Evolutionary conservation across 805 yeast species (phyloP).

Genomic region (Lachancea dasiensis): DNA sequence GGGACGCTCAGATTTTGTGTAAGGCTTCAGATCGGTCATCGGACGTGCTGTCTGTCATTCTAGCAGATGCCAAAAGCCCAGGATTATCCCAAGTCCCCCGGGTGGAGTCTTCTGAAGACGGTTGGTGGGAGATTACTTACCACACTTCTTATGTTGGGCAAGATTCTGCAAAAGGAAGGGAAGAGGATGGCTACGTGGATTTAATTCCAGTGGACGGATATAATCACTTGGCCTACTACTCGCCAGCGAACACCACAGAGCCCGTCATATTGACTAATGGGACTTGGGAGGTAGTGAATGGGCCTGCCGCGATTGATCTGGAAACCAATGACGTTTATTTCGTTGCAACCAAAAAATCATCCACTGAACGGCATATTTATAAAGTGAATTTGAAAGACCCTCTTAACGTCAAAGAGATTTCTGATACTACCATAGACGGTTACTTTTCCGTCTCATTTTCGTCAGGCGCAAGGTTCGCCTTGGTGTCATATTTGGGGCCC

Average conservation of each 20-base stretch:
- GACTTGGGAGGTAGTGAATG: slow-evolving; percentile 83
- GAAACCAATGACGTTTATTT: slow-evolving; percentile 48
- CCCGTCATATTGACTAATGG: slow-evolving; percentile 67
- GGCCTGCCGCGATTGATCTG: slow-evolving; percentile 57
- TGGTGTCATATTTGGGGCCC: slow-evolving; percentile 75
- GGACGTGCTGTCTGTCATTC: slow-evolving; percentile 52
- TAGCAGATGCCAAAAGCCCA: slow-evolving; percentile 41
- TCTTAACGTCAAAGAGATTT: slow-evolving; percentile 36
- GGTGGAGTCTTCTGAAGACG: slow-evolving; percentile 44
- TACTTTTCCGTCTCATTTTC: slow-evolving; percentile 73
- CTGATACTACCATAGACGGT: slow-evolving; percentile 51
- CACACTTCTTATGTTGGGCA: slow-evolving; percentile 54
- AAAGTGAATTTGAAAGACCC: slow-evolving; percentile 50
- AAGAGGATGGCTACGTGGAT: slow-evolving; percentile 73
- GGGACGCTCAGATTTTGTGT: slow-evolving; percentile 44
- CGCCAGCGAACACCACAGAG: slow-evolving; percentile 54
- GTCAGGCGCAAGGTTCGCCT: slow-evolving; percentile 64
- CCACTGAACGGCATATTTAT: slow-evolving; percentile 81
- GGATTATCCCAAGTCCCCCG: slow-evolving; percentile 40
- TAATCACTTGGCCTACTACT: slow-evolving; percentile 76
- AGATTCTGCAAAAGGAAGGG: slow-evolving; percentile 37
- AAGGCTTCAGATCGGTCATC: slow-evolving; percentile 61
- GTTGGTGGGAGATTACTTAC: slow-evolving; percentile 77
- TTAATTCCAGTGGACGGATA: slow-evolving; percentile 57
- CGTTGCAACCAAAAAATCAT: slow-evolving; percentile 66